Base-by-base conservation (phyloP, 179 eudicot genomes). In the Vitellaria paradoxa region DNA sequence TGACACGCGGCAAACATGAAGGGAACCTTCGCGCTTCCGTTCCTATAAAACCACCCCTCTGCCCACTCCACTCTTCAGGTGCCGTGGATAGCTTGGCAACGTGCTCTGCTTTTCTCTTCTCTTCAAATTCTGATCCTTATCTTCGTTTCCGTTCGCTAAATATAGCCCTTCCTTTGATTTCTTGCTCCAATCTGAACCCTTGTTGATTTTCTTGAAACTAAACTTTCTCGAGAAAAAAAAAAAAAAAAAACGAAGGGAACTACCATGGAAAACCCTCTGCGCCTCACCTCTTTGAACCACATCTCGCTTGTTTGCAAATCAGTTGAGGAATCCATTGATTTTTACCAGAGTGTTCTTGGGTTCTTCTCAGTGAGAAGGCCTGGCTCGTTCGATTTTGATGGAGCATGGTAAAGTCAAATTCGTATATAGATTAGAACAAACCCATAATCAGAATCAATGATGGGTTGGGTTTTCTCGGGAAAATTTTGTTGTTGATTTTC, bases 321-420 rank as follows among this genome's bases (percentile, higher is more conserved):
- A 0, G 77, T 93, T 14, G 89, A 93, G 68, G 84, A 88, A 68
- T 94, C 98, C 11, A 77, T 88, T 9, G 79, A 81, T 65, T 94
- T 93, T 65, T 94, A 94, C 80, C 77, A 77, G 74, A 85, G 89
- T 59, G 76, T 94, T 77, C 97, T 94, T 18, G 98, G 98, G 7
- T 94, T 94, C 68, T 50, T 78, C 7, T 92, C 92, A 0, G 83
- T 93, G n/a, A 83, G 87, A 70, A 80, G 98, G 61, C 98, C 97
- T 7, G 87, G 88, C 1, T 91, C 93, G 0, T 84, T 94, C n/a
- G 49, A 84, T 61, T 94, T 94, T 65, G 87, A 87, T 15, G 97
- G 98, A 52, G 98, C 98, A 12, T 94, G 98, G 98, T 94, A 50
- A 50, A 30, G 2, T 30, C 37, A 40, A 2, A 40, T 66, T 8